Evolutionary conservation across 176 grass and related monocot species (phyloP).

Genomic region (Saccharum officinarum): DNA sequence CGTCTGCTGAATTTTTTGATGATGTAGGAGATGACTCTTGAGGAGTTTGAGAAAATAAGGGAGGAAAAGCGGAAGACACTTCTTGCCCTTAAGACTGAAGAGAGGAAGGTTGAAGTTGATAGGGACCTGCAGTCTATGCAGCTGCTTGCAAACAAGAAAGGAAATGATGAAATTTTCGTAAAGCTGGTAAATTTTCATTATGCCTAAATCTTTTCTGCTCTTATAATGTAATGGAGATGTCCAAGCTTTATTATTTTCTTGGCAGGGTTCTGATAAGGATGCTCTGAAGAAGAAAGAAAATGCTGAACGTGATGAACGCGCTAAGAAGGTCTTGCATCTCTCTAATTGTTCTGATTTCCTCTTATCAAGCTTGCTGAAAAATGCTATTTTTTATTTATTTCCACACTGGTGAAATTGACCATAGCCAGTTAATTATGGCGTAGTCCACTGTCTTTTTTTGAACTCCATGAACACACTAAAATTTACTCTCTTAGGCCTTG

Average conservation of each 20-base stretch:
- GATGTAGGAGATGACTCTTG: slow-evolving; percentile 88
- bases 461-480: neutral
- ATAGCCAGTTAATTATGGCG: neutral
- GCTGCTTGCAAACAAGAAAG: slow-evolving; percentile 71
- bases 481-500: neutral
- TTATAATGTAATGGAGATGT: neutral
- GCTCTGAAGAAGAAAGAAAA: slow-evolving; percentile 82
- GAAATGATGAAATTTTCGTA: slow-evolving; percentile 67
- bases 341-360: neutral
- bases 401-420: neutral
- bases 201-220: neutral
- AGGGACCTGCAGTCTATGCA: slow-evolving; percentile 87
- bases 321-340: slow-evolving; percentile 58
- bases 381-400: neutral
- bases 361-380: neutral
- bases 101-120: slow-evolving; percentile 93
- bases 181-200: slow-evolving; percentile 55
- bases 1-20: slow-evolving; percentile 8
- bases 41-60: slow-evolving; percentile 93
- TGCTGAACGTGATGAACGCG: slow-evolving; percentile 83
- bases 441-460: neutral
- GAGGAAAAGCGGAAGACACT: slow-evolving; percentile 84
- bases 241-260: neutral
- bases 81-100: slow-evolving; percentile 65
- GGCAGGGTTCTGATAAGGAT: slow-evolving; percentile 87